Evolutionary conservation across 1,139 yeast species (phyloP).

Genomic region (Arxiozyma heterogenica): DNA sequence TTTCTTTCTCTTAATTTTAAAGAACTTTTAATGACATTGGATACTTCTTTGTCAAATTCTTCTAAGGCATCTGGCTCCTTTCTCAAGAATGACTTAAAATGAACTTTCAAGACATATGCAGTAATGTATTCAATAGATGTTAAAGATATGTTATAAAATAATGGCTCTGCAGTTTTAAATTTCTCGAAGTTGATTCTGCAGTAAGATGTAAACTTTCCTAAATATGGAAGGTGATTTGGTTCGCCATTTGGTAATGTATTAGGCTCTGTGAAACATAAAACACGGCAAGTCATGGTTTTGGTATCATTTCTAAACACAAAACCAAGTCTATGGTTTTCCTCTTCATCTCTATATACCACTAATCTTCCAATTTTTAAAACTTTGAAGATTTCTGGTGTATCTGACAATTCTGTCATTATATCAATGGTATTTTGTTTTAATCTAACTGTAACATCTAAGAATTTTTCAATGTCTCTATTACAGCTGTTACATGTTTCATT

Average conservation of each 20-base stretch:
- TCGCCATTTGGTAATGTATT: conserved; percentile 21
- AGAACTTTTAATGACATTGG: conserved; percentile 36
- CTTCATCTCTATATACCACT: conserved; percentile 46
- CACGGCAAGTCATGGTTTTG: conserved; percentile 30
- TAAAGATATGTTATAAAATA: conserved; percentile 38
- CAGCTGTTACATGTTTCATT: conserved; percentile 36
- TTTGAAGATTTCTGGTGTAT: conserved; percentile 39
- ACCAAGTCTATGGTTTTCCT: conserved; percentile 42
- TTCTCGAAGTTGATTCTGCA: conserved; percentile 28
- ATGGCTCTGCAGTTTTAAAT: conserved; percentile 33
- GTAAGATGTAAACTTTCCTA: conserved; percentile 36
- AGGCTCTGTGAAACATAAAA: conserved; percentile 26
- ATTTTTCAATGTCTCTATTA: conserved; percentile 35
- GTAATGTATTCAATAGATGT: conserved; percentile 44
- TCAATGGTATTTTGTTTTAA: conserved; percentile 39
- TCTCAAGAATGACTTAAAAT: conserved; percentile 38
- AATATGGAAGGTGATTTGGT: conserved; percentile 42
- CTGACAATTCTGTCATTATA: conserved; percentile 41
- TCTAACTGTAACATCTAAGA: conserved; percentile 39
- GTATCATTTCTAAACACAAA: conserved; percentile 40
- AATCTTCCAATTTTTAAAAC: conserved; percentile 52
- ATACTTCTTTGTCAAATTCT: conserved; percentile 38
- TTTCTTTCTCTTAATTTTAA: conserved; percentile 40
- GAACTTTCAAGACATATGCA: conserved; percentile 36
- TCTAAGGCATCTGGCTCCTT: conserved; percentile 37